Evolutionary conservation across 2,329 filamentous ascomycete species (phyloP), one percentile per base, ranked within the genome.

Genomic region (Drechslerella stenobrocha): DNA sequence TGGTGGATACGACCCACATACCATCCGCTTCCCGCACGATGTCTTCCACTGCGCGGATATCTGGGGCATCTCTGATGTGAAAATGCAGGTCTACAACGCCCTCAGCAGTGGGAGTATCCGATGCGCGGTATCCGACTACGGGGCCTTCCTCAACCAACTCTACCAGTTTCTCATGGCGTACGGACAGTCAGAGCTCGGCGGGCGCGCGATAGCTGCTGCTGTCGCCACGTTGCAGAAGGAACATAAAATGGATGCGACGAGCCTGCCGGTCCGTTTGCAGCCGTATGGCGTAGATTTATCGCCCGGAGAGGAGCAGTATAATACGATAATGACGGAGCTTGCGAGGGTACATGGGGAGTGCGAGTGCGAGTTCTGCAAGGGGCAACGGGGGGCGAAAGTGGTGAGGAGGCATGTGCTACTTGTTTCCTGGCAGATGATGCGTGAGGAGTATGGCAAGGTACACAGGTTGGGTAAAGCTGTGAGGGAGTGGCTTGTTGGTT

Each of bases 11-110:
- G 20, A 34, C 18, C 2, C 5, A 1, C 11, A 45, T n/a, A 50
- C 42, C 53, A 7, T 22, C 44, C 9, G 34, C 59, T 28, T 32
- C 50, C 8, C 28, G 50, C 7, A 35, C 22, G 61, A 67, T 11
- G 50, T 59, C 0, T 67, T 42, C 34, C n/a, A 51, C 8, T 53
- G 48, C 22, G 61, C 61, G 2, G 18, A 55, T 28, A 22, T 18
- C 6, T 67, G 61, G 61, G 46, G 44, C 2, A 37, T 67, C 5
- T 48, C 45, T 5, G 13, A 20, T 2, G 8, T 67, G 2, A 59
- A 59, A 35, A 42, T 8, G 3, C 28, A 59, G 18, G 45, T 67
- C 3, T 50, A 32, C 15, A 35, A 24, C 18, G 20, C 52, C 2
- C 35, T 67, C 2, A 45, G 8, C 18, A 30, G 32, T 9, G 3